Percentiles rank a stretch among this genome's conserved stretches.
phyloP scores from a whole-genome alignment of 495 filamentous ascomycete species.

The Venustampulla echinocandica region DNA sequence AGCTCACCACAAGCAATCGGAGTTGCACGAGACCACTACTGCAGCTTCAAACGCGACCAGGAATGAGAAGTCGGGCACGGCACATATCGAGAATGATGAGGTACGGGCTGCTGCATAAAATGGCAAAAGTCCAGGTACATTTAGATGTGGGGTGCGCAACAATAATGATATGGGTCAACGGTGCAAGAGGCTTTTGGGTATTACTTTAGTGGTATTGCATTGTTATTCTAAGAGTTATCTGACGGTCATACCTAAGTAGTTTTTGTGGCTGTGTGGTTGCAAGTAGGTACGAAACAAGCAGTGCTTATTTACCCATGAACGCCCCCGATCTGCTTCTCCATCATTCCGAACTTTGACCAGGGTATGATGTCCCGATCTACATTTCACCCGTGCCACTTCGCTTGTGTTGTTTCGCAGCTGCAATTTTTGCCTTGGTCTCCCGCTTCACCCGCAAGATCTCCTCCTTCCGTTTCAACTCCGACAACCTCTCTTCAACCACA shows the following conservation, averaged over 20 bases:
- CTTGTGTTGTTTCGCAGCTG: not conserved
- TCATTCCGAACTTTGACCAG: too few species aligned
- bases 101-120: not conserved
- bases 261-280: too few species aligned
- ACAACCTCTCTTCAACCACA: not conserved
- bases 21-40: slow-evolving; percentile 11
- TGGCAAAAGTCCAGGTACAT: not conserved
- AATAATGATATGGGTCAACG: not conserved
- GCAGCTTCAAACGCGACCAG: not conserved
- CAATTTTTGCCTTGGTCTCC: not conserved
- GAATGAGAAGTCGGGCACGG: not conserved
- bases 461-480: not conserved
- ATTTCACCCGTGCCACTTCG: not conserved
- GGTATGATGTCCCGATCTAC: too few species aligned
- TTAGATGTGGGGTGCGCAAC: not conserved
- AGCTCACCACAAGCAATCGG: not conserved
- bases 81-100: not conserved
- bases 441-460: too few species aligned
- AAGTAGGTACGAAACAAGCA: too few species aligned
- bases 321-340: too few species aligned
- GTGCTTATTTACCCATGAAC: too few species aligned
- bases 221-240: too few species aligned
- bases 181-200: not conserved
- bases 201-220: too few species aligned
- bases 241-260: too few species aligned